Percentiles rank a stretch among this genome's conserved stretches.
phyloP scores from a whole-genome alignment of 2,329 filamentous ascomycete genomes.

The Epicoccum nigrum region DNA sequence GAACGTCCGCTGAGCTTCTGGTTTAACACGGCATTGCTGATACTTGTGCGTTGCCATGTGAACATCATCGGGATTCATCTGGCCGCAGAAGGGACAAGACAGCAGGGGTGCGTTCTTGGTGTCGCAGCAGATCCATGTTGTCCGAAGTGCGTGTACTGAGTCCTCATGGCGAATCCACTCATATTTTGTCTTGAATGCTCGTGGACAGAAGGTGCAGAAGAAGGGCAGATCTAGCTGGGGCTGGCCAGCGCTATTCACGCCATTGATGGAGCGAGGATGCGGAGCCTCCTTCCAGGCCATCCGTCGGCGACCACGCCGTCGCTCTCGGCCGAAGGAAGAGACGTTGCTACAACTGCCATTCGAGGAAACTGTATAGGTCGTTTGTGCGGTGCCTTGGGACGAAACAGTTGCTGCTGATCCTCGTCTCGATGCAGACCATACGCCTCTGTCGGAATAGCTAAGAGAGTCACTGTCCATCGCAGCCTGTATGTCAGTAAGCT shows the following conservation, averaged over 20 bases:
- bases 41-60: constrained; percentile 45
- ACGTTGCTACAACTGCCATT: constrained; percentile 41
- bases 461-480: constrained; percentile 35
- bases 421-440: constrained; percentile 31
- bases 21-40: constrained; percentile 43
- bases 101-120: constrained; percentile 31
- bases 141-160: constrained; percentile 46
- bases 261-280: constrained; percentile 36
- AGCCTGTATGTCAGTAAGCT: constrained; percentile 37
- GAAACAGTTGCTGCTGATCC: constrained; percentile 41
- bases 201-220: constrained; percentile 46
- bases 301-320: constrained; percentile 41
- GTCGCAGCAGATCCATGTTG: constrained; percentile 47
- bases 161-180: constrained; percentile 49
- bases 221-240: constrained; percentile 42
- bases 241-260: constrained; percentile 38
- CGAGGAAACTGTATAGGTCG: constrained; percentile 41
- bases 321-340: constrained; percentile 44
- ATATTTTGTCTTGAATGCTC: constrained; percentile 47
- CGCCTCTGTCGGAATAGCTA: constrained; percentile 29
- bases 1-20: constrained; percentile 45
- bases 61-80: constrained; percentile 39
- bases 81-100: constrained; percentile 43
- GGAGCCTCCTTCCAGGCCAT: constrained; percentile 45
- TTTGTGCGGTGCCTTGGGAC: constrained; percentile 41